Conservation (phyloP, 2,329 filamentous ascomycete genomes). For the Fusarium sp. region DNA sequence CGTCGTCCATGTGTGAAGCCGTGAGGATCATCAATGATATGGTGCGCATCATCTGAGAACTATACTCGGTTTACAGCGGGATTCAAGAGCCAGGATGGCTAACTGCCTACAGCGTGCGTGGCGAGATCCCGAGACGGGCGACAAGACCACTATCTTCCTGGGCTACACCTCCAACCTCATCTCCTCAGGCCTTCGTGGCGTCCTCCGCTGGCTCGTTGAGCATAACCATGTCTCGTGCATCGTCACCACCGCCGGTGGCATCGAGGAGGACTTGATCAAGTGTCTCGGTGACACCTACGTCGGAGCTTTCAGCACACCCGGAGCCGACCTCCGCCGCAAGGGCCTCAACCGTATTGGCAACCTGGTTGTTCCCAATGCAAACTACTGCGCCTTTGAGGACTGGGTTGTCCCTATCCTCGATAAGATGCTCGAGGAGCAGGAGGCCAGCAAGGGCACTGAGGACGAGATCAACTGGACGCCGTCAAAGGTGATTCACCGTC, state of each 20-base stretch:
- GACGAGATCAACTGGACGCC: slow-evolving; percentile 90
- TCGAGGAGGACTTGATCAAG: slow-evolving; percentile 99
- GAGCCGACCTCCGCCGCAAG: slow-evolving; percentile 80
- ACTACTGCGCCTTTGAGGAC: slow-evolving; percentile 96
- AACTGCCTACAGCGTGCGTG: slow-evolving; percentile 70
- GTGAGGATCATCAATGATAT: slow-evolving; percentile 94
- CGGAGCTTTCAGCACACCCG: slow-evolving; percentile 81
- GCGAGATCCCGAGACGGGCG: slow-evolving; percentile 80
- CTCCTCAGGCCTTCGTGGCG: slow-evolving; percentile 91
- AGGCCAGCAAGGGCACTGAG: slow-evolving; percentile 76
- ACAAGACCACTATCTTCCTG: slow-evolving; percentile 91
- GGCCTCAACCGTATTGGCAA: slow-evolving; percentile 98
- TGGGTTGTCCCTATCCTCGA: slow-evolving; percentile 98
- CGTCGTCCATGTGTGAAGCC: slow-evolving; percentile 81
- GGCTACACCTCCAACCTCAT: slow-evolving; percentile 98
- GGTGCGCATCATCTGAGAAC: slow-evolving; percentile 63
- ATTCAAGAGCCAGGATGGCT: slow-evolving; percentile 7
- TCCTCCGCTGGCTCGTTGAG: slow-evolving; percentile 90
- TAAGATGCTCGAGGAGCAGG: slow-evolving; percentile 92
- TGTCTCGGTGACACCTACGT: slow-evolving; percentile 95
- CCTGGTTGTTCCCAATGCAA: slow-evolving; percentile 93
- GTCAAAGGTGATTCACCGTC: slow-evolving; percentile 86
- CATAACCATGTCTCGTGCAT: slow-evolving; percentile 93
- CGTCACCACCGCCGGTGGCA: slow-evolving; percentile 93
- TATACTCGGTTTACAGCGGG: not conserved